phyloP scores from a whole-genome alignment of 2,329 filamentous ascomycete genomes.

The Fusarium bulbicola region DNA sequence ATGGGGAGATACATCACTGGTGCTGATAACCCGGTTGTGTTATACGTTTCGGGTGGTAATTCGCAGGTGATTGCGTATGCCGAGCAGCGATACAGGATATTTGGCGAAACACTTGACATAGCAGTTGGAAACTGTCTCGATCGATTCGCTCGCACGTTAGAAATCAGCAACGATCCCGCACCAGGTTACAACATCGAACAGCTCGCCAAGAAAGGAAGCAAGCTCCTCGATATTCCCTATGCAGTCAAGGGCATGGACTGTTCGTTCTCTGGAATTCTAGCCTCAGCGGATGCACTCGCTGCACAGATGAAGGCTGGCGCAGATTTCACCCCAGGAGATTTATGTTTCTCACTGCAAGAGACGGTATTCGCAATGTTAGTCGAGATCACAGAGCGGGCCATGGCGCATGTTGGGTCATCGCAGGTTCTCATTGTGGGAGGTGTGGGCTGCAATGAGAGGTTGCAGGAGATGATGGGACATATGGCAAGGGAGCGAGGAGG shows the following conservation, averaged over 20 bases:
- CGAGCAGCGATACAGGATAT: slow-evolving; percentile 93
- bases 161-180: slow-evolving; percentile 94
- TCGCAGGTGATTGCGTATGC: slow-evolving; percentile 98
- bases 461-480: slow-evolving; percentile 98
- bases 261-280: slow-evolving; percentile 92
- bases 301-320: slow-evolving; percentile 64
- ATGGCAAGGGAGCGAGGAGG: slow-evolving; percentile 93
- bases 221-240: slow-evolving; percentile 88
- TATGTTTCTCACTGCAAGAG: slow-evolving; percentile 96
- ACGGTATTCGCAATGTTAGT: slow-evolving; percentile 97
- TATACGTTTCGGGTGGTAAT: slow-evolving; percentile 96
- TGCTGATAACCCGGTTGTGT: slow-evolving; percentile 88
- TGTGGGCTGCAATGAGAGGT: slow-evolving; percentile 91
- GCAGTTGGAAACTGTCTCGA: slow-evolving; percentile 98
- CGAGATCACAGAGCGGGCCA: slow-evolving; percentile 96
- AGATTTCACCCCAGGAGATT: slow-evolving; percentile 80
- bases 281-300: slow-evolving; percentile 82
- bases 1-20: slow-evolving; percentile 96
- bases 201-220: slow-evolving; percentile 77
- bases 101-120: slow-evolving; percentile 96
- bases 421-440: slow-evolving; percentile 96
- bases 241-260: slow-evolving; percentile 99
- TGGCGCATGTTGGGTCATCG: slow-evolving; percentile 92
- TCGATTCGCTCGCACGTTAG: slow-evolving; percentile 89
- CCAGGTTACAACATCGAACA: slow-evolving; percentile 99